These are phyloP conservation scores for Alternaria postmessia DNA, from an alignment of 2,329 filamentous ascomycete genomes.

Conservation along the genomic window DNA sequence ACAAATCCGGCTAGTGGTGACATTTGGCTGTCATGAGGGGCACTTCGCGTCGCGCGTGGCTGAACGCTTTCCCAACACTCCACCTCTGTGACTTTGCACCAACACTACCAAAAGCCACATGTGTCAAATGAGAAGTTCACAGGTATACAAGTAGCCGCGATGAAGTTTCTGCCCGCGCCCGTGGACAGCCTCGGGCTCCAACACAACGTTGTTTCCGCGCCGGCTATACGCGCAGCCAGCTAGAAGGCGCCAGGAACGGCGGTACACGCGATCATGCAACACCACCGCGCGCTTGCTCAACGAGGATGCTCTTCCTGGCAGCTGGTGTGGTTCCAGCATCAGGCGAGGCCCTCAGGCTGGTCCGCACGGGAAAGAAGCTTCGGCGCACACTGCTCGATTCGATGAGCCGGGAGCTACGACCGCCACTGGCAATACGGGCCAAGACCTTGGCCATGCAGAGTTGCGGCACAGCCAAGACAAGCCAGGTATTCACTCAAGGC, in stretches of 20 bases:
- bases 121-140: not conserved
- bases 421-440: conserved; percentile 19
- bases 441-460: conserved; percentile 26
- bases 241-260: conserved; percentile 2
- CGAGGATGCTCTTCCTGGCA: not conserved
- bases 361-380: conserved; percentile 10
- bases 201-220: not conserved
- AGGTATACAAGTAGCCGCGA: not conserved
- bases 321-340: conserved; percentile 4
- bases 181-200: not conserved
- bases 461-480: conserved; percentile 15
- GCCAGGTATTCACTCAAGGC: conserved; percentile 5
- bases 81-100: not conserved
- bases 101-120: not conserved
- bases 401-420: conserved; percentile 11
- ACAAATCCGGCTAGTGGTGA: conserved; percentile 3
- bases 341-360: conserved; percentile 7
- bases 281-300: conserved; percentile 5
- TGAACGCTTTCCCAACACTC: not conserved
- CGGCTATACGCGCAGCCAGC: not conserved
- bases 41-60: not conserved
- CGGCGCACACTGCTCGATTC: conserved; percentile 22
- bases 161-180: not conserved
- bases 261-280: conserved; percentile 3
- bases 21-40: conserved; percentile 3